Evolutionary conservation across 2,329 filamentous ascomycete species (phyloP).

Genomic region (Colletotrichum sp.): DNA sequence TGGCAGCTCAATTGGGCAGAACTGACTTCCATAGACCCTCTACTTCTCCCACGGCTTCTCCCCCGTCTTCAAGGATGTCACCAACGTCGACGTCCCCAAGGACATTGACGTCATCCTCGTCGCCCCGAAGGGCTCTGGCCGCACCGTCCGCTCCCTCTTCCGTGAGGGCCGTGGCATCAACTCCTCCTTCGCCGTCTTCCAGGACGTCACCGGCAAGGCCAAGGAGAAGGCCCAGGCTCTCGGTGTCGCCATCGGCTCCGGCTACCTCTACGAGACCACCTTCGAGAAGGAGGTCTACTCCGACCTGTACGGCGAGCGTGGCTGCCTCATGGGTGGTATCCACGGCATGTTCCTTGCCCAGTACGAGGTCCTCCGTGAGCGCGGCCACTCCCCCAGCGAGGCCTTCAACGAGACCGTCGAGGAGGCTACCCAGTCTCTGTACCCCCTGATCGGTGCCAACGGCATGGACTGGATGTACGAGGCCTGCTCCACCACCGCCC

Average conservation of each 20-base stretch:
- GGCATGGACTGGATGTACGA: constrained; percentile 99
- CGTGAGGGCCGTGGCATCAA: constrained; percentile 99
- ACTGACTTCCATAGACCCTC: constrained; percentile 71
- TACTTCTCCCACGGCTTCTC: constrained; percentile 99
- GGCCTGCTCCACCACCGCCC: constrained; percentile 97
- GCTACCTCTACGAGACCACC: constrained; percentile 99
- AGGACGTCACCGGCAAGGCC: constrained; percentile 97
- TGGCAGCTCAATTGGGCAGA: not conserved
- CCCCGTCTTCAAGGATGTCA: constrained; percentile 99
- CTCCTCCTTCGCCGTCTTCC: constrained; percentile 97
- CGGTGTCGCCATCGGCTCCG: constrained; percentile 94
- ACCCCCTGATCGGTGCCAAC: constrained; percentile 95
- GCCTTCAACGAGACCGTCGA: constrained; percentile 99
- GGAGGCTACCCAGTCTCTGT: constrained; percentile 97
- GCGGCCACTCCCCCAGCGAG: constrained; percentile 95
- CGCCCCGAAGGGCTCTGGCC: constrained; percentile 98
- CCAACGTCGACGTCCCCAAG: constrained; percentile 94
- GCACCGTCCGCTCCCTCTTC: constrained; percentile 98
- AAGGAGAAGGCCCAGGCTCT: constrained; percentile 98
- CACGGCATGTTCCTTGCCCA: constrained; percentile 99
- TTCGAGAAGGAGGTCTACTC: constrained; percentile 99
- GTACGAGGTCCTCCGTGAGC: constrained; percentile 99
- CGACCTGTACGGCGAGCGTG: constrained; percentile 99
- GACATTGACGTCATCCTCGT: constrained; percentile 99
- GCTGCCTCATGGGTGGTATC: constrained; percentile 99